Base-by-base conservation (phyloP, 2,329 filamentous ascomycete species). In the Colletotrichum coccodes region DNA sequence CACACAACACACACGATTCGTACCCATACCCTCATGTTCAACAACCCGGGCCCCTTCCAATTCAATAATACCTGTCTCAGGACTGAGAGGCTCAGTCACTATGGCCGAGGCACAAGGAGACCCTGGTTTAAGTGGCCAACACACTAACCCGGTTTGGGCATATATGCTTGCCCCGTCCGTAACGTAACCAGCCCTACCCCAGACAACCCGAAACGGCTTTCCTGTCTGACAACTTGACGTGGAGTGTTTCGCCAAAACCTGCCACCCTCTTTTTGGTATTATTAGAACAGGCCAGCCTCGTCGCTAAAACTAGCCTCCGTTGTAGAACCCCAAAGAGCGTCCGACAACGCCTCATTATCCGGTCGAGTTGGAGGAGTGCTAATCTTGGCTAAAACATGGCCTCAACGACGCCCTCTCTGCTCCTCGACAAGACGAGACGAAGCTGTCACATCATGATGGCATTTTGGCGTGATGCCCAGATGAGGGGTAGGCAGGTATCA, bases 331-430 rank as follows among this genome's bases (percentile, higher is more conserved):
- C 50, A 2, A 36, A 8, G n/a, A 36, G 9, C n/a, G 50, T n/a
- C 26, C 34, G 9, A 26, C 30, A 26, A 26, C 6, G 16, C 14
- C 8, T 16, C 21, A 28, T 46, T 56, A 42, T 46, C 47, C 46
- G 36, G 34, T 54, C 12, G 23, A 34, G 49, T 26, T 44, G 47
- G 30, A 16, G 9, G 3, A 28, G n/a, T 36, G 23, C 47, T 66
- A 56, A 47, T 49, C 47, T 66, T 61, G 58, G 63, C 63, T 44
- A n/a, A 60, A 66, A 66, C 63, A 34, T 56, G 49, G 57, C 40
- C 38, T 61, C 47, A 52, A 16, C n/a, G 18, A 21, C 18, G 18
- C 30, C 6, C 18, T 3, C 21, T 12, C 14, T 23, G n/a, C n/a
- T n/a, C n/a, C n/a, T 16, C 26, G 21, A 30, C 3, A 9, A 6